Evolutionary conservation across 148 eudicot genomes (phyloP).

Genomic region (Nepenthes mirabilis): DNA sequence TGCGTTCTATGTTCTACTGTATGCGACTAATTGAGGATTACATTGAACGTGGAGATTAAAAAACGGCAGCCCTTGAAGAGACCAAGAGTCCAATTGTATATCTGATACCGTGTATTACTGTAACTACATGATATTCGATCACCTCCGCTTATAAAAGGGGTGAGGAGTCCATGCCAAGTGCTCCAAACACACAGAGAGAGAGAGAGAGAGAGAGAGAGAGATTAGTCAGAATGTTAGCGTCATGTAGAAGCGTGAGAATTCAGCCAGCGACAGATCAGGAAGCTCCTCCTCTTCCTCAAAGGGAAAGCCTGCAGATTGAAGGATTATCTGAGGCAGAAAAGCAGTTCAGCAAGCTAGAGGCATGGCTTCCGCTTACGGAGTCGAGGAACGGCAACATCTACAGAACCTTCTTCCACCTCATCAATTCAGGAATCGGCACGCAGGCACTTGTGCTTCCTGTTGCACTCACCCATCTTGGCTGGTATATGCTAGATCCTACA

Average conservation of each 20-base stretch:
- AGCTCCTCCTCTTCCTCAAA: background rate
- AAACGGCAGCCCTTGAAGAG: too few relatives aligned
- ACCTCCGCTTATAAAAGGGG: too few relatives aligned
- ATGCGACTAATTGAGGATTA: too few relatives aligned
- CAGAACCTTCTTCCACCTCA: conserved; percentile 23
- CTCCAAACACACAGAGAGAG: too few relatives aligned
- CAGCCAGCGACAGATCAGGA: background rate
- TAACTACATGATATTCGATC: too few relatives aligned
- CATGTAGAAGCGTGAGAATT: background rate
- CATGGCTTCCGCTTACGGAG: conserved; percentile 30
- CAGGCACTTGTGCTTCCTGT: conserved; percentile 34
- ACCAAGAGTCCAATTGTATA: too few relatives aligned
- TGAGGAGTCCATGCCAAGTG: too few relatives aligned
- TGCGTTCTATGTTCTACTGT: too few relatives aligned
- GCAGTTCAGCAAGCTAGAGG: conserved; percentile 4
- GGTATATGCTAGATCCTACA: conserved; percentile 7
- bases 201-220: too few relatives aligned
- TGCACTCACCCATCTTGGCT: conserved; percentile 18
- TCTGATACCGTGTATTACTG: too few relatives aligned
- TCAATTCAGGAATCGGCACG: conserved; percentile 30
- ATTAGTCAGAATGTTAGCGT: background rate
- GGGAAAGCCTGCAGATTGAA: background rate
- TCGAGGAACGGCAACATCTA: conserved; percentile 35
- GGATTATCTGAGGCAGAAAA: background rate
- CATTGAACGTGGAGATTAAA: too few relatives aligned